Conservation (phyloP, 768 basidiomycete genomes). For the Phylloporus arenicola region DNA sequence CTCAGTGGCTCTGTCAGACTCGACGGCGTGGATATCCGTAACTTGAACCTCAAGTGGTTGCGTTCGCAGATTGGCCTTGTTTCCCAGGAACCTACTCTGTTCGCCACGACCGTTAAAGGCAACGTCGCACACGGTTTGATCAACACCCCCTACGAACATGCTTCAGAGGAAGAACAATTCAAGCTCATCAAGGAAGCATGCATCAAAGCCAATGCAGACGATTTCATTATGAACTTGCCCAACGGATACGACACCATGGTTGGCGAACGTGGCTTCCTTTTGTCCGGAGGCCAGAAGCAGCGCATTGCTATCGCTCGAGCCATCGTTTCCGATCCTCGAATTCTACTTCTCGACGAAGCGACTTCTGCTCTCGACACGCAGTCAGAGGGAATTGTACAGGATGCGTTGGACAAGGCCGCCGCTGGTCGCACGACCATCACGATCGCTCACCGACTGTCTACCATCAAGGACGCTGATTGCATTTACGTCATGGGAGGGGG, state of each 20-base stretch:
- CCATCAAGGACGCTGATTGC: constrained; percentile 87
- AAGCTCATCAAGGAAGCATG: constrained; percentile 64
- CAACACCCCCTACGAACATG: constrained; percentile 61
- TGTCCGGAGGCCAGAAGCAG: constrained; percentile 86
- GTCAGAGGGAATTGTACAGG: constrained; percentile 83
- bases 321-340: constrained; percentile 81
- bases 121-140: constrained; percentile 87
- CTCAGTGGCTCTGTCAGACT: constrained; percentile 55
- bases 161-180: constrained; percentile 68
- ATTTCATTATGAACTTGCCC: constrained; percentile 71
- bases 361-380: too few species aligned
- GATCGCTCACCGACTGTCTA: too few species aligned
- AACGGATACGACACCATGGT: constrained; percentile 84
- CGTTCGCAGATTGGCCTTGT: constrained; percentile 85
- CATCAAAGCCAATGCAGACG: too few species aligned
- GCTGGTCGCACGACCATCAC: too few species aligned
- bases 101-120: constrained; percentile 74
- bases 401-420: too few species aligned
- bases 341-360: constrained; percentile 86
- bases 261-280: constrained; percentile 81
- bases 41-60: constrained; percentile 80
- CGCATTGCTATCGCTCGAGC: constrained; percentile 87
- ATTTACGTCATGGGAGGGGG: too few species aligned
- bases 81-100: constrained; percentile 82
- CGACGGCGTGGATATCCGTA: constrained; percentile 68